Percentiles rank a stretch among this genome's conserved stretches.
Conservation (phyloP, 2,329 filamentous ascomycete species). For the Apiospora rasikravindrae region DNA sequence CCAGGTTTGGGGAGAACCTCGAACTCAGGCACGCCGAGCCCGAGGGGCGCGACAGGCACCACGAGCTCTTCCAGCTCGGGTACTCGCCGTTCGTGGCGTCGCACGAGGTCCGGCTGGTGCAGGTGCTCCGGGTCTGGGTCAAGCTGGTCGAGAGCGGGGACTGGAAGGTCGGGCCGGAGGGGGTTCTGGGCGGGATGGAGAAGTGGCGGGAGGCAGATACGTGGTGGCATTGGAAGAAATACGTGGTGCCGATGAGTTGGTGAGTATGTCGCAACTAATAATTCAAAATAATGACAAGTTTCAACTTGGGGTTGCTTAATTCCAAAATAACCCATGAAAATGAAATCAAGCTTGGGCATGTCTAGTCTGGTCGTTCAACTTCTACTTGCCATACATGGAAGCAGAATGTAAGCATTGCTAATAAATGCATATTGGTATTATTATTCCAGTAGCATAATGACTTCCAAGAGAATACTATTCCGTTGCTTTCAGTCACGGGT, state of each 20-base stretch:
- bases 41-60: not conserved
- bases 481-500: no score
- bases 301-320: no score
- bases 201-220: slow-evolving; percentile 39
- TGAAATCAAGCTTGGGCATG: no score
- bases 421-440: no score
- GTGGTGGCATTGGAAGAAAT: slow-evolving; percentile 27
- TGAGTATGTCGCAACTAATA: slow-evolving; percentile 27
- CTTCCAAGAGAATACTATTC: no score
- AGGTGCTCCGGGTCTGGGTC: slow-evolving; percentile 36
- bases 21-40: not conserved
- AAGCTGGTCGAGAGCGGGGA: slow-evolving; percentile 33
- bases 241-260: slow-evolving; percentile 34
- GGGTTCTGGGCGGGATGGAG: slow-evolving; percentile 36
- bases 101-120: slow-evolving; percentile 29
- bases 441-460: no score
- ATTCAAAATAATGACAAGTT: no score
- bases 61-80: slow-evolving; percentile 27
- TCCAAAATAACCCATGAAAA: no score
- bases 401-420: no score
- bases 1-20: not conserved
- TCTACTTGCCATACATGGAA: no score
- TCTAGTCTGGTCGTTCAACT: no score
- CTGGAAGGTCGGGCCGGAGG: slow-evolving; percentile 34
- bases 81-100: slow-evolving; percentile 26